These are phyloP conservation scores for Aspergillus sp. DNA, from an alignment of 2,329 filamentous ascomycete genomes.

Conservation along the genomic window DNA sequence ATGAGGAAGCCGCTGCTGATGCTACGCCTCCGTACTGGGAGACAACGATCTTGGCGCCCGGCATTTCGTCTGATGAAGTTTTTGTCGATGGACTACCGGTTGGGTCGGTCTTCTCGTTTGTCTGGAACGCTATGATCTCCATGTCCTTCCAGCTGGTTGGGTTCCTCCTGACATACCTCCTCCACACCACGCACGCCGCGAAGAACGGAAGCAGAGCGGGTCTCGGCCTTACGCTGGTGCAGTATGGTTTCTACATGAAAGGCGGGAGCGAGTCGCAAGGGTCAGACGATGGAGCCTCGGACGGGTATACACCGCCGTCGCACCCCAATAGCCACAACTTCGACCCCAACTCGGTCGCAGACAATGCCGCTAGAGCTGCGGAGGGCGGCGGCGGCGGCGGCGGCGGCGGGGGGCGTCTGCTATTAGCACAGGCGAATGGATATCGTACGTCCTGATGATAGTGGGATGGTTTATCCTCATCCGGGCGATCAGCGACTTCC, in stretches of 20 bases:
- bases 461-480: conserved; percentile 98
- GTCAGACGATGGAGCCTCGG: conserved; percentile 26
- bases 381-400: conserved; percentile 31
- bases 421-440: conserved; percentile 71
- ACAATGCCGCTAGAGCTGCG: conserved; percentile 19
- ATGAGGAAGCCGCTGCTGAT: conserved; percentile 96
- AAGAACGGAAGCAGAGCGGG: conserved; percentile 95
- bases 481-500: conserved; percentile 81
- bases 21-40: conserved; percentile 98
- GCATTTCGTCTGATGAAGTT: conserved; percentile 85
- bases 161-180: conserved; percentile 92
- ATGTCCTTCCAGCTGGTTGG: conserved; percentile 96
- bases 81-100: conserved; percentile 94
- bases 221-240: conserved; percentile 86
- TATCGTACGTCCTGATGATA: conserved; percentile 90
- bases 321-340: conserved; percentile 91
- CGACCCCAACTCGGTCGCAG: conserved; percentile 59
- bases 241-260: conserved; percentile 96
- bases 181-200: conserved; percentile 94
- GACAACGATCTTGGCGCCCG: conserved; percentile 91
- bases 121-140: conserved; percentile 80
- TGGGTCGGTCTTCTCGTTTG: conserved; percentile 71
- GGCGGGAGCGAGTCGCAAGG: conserved; percentile 40
- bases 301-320: conserved; percentile 53
- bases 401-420: too few species aligned